phyloP scores from a whole-genome alignment of 179 eudicot species.

The Camellia oleifera region DNA sequence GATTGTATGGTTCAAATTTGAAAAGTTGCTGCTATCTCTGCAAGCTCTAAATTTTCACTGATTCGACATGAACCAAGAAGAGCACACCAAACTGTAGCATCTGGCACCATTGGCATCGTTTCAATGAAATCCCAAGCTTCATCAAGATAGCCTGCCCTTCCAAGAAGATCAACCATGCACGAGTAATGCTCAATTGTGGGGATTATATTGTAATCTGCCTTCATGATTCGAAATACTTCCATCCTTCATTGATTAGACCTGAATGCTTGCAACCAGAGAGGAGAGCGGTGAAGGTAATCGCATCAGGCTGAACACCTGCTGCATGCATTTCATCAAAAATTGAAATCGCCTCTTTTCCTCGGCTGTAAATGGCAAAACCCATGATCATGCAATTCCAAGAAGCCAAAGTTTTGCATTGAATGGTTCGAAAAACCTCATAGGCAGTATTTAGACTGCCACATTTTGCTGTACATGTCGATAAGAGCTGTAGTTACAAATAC shows the following conservation, averaged over 20 bases:
- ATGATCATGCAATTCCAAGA: constrained; percentile 67
- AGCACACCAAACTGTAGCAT: constrained; percentile 63
- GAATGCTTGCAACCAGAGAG: constrained; percentile 58
- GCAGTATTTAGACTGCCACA: constrained; percentile 50
- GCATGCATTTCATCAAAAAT: constrained; percentile 43
- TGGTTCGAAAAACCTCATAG: constrained; percentile 32
- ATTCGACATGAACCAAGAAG: constrained; percentile 47
- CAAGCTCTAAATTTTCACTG: constrained; percentile 41
- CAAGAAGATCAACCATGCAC: constrained; percentile 82
- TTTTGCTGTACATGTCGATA: constrained; percentile 56
- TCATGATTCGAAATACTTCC: constrained; percentile 67
- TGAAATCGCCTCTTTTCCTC: constrained; percentile 38
- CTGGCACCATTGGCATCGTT: constrained; percentile 52
- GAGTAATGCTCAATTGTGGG: constrained; percentile 70
- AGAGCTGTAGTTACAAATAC: constrained; percentile 46
- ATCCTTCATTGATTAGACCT: constrained; percentile 50
- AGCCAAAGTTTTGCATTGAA: constrained; percentile 37
- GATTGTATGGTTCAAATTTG: constrained; percentile 51
- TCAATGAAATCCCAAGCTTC: constrained; percentile 66
- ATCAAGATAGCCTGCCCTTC: constrained; percentile 58
- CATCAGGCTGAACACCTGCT: constrained; percentile 42
- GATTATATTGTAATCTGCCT: constrained; percentile 26
- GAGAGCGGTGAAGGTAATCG: constrained; percentile 56
- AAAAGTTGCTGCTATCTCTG: constrained; percentile 56
- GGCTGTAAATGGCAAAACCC: constrained; percentile 50